phyloP scores from a whole-genome alignment of 2,329 filamentous ascomycete species.

The Zymoseptoria brevis region DNA sequence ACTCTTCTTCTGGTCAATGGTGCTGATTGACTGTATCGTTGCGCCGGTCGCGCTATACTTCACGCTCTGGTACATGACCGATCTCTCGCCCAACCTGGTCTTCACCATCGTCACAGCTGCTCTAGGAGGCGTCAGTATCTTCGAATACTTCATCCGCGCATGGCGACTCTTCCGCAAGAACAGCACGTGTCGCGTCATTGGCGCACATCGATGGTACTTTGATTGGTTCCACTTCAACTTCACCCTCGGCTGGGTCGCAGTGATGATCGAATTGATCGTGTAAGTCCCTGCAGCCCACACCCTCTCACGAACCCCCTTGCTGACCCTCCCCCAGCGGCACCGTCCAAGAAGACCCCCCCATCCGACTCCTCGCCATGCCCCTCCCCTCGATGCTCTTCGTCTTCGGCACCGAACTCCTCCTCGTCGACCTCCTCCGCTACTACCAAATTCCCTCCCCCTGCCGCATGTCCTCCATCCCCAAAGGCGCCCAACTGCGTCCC shows the following conservation, averaged over 20 bases:
- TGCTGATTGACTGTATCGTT: conserved; percentile 50
- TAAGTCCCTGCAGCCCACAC: too few relatives aligned
- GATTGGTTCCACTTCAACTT: conserved; percentile 54
- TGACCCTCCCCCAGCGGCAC: too few relatives aligned
- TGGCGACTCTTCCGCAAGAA: conserved; percentile 43
- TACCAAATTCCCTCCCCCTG: conserved; percentile 40
- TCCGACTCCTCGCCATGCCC: conserved; percentile 48
- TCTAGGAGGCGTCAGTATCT: conserved; percentile 46
- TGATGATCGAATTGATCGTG: conserved; percentile 51
- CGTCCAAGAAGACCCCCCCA: conserved; percentile 40
- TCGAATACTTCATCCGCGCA: conserved; percentile 47
- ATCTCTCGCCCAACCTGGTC: conserved; percentile 42
- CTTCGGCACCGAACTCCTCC: conserved; percentile 44
- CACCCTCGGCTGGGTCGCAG: conserved; percentile 46
- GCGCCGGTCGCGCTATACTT: conserved; percentile 55
- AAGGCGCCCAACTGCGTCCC: conserved; percentile 44
- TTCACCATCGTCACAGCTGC: conserved; percentile 49
- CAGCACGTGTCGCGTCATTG: conserved; percentile 47
- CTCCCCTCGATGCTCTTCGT: conserved; percentile 45
- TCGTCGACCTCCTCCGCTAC: conserved; percentile 43
- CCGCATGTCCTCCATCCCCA: conserved; percentile 46
- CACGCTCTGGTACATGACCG: conserved; percentile 50
- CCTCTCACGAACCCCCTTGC: too few relatives aligned
- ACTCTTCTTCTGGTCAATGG: conserved; percentile 51
- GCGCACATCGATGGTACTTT: conserved; percentile 34